phyloP scores from a whole-genome alignment of 164 flowering plant species.

The Berberis vulgaris region DNA sequence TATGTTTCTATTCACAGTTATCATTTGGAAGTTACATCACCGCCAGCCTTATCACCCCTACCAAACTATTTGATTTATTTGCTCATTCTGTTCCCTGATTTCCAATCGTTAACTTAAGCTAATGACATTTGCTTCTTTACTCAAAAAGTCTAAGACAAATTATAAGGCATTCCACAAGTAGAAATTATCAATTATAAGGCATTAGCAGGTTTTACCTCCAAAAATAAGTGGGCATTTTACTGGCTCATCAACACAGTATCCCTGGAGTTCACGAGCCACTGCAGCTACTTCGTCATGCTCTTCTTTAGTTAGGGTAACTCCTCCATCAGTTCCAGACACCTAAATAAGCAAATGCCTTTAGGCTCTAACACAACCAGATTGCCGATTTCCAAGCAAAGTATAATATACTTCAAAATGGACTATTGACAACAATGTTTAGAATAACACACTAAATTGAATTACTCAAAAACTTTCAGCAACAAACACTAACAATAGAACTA shows the following conservation, averaged over 20 bases:
- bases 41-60: no score
- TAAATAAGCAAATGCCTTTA: constrained; percentile 13
- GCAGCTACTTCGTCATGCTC: constrained; percentile 61
- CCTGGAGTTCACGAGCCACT: constrained; percentile 50
- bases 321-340: constrained; percentile 70
- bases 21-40: no score
- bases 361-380: background rate
- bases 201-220: constrained; percentile 56
- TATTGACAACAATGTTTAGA: no score
- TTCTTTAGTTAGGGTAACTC: constrained; percentile 52
- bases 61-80: no score
- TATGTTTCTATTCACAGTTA: no score
- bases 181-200: background rate
- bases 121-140: no score
- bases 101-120: no score
- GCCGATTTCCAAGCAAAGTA: background rate
- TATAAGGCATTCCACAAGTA: background rate
- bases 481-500: no score
- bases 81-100: no score
- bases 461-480: no score
- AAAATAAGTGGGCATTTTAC: constrained; percentile 89
- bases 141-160: background rate
- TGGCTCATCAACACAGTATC: constrained; percentile 68
- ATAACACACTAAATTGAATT: no score
- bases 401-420: no score